A percentile compares a stretch with the other conserved stretches of the same genome.
phyloP scores from a whole-genome alignment of 495 filamentous ascomycete genomes.

The Trichocladium uniseriatum region DNA sequence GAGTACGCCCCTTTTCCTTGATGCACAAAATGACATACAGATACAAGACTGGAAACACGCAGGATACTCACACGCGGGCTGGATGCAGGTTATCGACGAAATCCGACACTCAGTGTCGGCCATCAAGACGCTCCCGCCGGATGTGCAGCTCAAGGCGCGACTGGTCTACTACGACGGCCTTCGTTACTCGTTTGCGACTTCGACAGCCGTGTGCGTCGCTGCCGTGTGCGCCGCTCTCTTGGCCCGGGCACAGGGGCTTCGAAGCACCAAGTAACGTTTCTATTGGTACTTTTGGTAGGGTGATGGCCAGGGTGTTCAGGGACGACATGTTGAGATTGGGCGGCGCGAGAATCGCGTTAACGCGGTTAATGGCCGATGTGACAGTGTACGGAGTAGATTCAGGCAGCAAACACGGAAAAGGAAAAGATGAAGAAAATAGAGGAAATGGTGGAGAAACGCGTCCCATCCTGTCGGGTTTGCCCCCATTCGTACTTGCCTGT shows the following conservation, averaged over 20 bases:
- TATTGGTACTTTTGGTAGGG: neutral
- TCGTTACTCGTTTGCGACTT: slow-evolving; percentile 45
- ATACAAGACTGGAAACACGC: slow-evolving; percentile 3
- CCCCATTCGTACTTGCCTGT: too few species aligned
- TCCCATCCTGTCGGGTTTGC: too few species aligned
- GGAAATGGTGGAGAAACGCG: too few species aligned
- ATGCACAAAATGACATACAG: neutral
- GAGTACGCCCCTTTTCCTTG: slow-evolving; percentile 43
- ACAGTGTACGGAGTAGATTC: too few species aligned
- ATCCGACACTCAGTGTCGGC: slow-evolving; percentile 54
- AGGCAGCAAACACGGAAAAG: too few species aligned
- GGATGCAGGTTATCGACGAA: slow-evolving; percentile 44
- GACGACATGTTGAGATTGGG: too few species aligned
- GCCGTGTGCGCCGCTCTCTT: slow-evolving; percentile 45
- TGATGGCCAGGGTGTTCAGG: too few species aligned
- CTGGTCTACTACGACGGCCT: slow-evolving; percentile 53
- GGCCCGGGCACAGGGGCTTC: slow-evolving; percentile 39
- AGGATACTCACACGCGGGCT: slow-evolving; percentile 13
- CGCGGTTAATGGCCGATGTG: too few species aligned
- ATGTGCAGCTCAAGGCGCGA: slow-evolving; percentile 50
- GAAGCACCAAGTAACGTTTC: slow-evolving; percentile 18
- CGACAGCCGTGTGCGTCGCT: slow-evolving; percentile 41
- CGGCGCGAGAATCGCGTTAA: too few species aligned
- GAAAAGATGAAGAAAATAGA: too few species aligned
- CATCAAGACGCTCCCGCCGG: slow-evolving; percentile 44